phyloP scores from a whole-genome alignment of 306 rosid genomes.

The Chamaecrista fasciculata region DNA sequence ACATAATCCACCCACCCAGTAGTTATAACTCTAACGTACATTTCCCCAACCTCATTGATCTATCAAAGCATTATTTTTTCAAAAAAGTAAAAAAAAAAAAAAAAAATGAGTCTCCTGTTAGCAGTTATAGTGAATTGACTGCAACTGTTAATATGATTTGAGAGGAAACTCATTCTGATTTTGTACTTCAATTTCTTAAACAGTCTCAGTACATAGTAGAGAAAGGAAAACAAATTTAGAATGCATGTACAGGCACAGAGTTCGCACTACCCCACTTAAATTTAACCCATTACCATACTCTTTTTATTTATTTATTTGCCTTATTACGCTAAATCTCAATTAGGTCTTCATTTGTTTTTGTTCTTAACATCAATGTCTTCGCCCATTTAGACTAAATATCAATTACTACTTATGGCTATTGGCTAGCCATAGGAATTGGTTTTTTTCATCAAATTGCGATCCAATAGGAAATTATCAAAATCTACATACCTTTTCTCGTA shows the following conservation, averaged over 20 bases:
- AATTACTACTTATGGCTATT: too few species aligned
- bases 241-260: background rate
- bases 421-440: too few species aligned
- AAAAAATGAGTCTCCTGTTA: background rate
- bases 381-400: background rate
- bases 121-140: background rate
- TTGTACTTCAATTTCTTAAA: background rate
- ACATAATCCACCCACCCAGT: background rate
- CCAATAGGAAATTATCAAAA: background rate
- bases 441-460: too few species aligned
- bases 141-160: background rate
- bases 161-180: background rate
- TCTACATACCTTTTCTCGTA: conserved; percentile 39
- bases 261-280: background rate
- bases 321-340: background rate
- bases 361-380: background rate
- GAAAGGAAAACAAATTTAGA: background rate
- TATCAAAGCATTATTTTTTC: background rate
- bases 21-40: background rate
- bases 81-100: too few species aligned
- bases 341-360: background rate
- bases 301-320: background rate
- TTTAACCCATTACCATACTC: too few species aligned
- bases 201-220: background rate
- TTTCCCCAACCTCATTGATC: background rate